Evolutionary conservation across 176 grass and related monocot species (phyloP).

Genomic region (Musa acuminata): DNA sequence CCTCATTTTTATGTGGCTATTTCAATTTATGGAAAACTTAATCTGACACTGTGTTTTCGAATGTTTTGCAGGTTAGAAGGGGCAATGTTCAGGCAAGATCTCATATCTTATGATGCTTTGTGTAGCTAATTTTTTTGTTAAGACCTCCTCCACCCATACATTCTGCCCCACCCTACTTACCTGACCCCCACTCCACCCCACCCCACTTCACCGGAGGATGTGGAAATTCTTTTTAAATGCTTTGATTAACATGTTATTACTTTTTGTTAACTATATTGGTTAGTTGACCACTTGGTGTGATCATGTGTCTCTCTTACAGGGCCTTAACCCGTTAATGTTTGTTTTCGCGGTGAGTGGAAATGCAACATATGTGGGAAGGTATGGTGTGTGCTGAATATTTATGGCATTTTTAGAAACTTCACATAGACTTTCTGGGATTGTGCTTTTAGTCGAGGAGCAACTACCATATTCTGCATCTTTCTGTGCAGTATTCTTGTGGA

Average conservation of each 20-base stretch:
- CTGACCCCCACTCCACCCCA: too few relatives aligned
- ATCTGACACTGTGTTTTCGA: neutral
- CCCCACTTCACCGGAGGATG: too few relatives aligned
- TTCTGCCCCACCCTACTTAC: too few relatives aligned
- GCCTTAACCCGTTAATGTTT: constrained; percentile 93
- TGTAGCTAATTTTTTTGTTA: neutral
- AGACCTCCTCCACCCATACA: too few relatives aligned
- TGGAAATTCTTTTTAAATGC: neutral
- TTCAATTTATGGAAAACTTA: neutral
- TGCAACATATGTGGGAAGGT: constrained; percentile 91
- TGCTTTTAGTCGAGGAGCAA: neutral
- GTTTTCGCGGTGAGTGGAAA: constrained; percentile 83
- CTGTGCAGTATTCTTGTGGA: constrained; percentile 86
- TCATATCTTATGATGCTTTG: neutral
- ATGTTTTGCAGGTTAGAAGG: constrained; percentile 75
- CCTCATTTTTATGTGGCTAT: too few relatives aligned
- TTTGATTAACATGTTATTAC: neutral
- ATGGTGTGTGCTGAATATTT: constrained; percentile 2
- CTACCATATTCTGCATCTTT: constrained; percentile 7
- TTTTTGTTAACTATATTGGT: neutral
- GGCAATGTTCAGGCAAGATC: constrained; percentile 74
- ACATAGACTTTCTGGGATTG: neutral
- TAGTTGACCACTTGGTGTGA: neutral
- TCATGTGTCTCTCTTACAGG: constrained; percentile 30
- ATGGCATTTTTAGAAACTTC: neutral